Evolutionary conservation across 2,329 filamentous ascomycete species (phyloP).

Genomic region (Ophiostoma populinum): DNA sequence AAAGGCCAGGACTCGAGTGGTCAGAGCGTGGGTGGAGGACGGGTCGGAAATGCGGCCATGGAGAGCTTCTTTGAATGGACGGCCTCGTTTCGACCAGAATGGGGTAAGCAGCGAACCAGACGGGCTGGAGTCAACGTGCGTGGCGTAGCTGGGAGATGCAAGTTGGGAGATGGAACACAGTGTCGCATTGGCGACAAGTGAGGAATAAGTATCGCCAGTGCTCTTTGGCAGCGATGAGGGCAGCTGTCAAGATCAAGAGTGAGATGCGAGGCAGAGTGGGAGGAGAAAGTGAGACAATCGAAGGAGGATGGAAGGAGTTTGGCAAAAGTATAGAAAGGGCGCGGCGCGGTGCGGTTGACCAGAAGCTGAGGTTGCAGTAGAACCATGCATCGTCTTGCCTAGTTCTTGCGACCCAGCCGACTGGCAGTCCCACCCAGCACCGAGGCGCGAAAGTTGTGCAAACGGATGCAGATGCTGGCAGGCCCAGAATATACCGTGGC

Average conservation of each 20-base stretch:
- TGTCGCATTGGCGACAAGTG: too few relatives aligned
- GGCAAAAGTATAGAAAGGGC: background rate
- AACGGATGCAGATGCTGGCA: too few relatives aligned
- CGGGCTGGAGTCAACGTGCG: too few relatives aligned
- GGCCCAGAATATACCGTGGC: too few relatives aligned
- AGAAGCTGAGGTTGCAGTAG: conserved; percentile 3
- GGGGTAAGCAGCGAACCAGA: background rate
- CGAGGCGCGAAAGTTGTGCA: too few relatives aligned
- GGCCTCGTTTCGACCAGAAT: background rate
- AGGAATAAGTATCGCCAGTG: too few relatives aligned
- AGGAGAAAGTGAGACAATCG: background rate
- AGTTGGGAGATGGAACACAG: background rate
- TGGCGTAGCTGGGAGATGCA: conserved; percentile 4
- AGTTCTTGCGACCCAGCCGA: too few relatives aligned
- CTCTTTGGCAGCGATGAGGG: too few relatives aligned
- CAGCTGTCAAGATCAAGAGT: background rate
- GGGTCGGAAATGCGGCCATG: conserved; percentile 4
- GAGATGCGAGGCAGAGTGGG: background rate
- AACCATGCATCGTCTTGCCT: background rate
- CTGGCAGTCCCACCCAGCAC: too few relatives aligned
- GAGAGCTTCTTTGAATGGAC: conserved; percentile 7
- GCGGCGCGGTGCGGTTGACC: background rate
- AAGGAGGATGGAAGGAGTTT: background rate
- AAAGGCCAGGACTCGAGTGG: too few relatives aligned
- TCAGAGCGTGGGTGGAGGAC: too few relatives aligned